A percentile compares a stretch with the other conserved stretches of the same genome.
These are phyloP conservation scores for Venturia pyrina DNA, from an alignment of 2,329 filamentous ascomycete species.

Conservation along the genomic window DNA sequence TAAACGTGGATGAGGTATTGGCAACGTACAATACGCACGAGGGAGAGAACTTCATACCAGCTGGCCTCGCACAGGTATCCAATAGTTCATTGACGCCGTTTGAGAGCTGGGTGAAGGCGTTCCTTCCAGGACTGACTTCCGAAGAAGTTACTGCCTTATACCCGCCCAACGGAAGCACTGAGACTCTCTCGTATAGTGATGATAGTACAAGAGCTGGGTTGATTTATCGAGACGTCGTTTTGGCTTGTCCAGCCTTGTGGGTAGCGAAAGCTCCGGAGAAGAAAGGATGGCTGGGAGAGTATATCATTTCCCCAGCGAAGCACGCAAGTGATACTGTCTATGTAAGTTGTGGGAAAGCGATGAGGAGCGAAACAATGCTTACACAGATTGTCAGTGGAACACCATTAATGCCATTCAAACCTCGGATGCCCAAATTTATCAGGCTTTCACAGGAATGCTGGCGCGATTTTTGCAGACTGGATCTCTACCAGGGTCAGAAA, in stretches of 20 bases:
- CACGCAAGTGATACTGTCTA: slow-evolving; percentile 50
- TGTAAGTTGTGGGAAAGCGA: slow-evolving; percentile 26
- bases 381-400: slow-evolving; percentile 37
- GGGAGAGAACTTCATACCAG: slow-evolving; percentile 51
- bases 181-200: slow-evolving; percentile 41
- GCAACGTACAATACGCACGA: slow-evolving; percentile 55
- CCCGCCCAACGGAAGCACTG: slow-evolving; percentile 36
- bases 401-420: slow-evolving; percentile 42
- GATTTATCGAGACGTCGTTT: slow-evolving; percentile 47
- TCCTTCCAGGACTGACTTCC: slow-evolving; percentile 38
- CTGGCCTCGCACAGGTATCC: slow-evolving; percentile 31
- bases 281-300: slow-evolving; percentile 47
- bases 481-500: slow-evolving; percentile 33
- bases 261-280: slow-evolving; percentile 34
- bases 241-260: slow-evolving; percentile 53
- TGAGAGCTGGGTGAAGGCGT: slow-evolving; percentile 43
- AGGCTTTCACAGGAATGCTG: slow-evolving; percentile 48
- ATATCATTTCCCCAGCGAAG: slow-evolving; percentile 48
- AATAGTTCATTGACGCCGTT: slow-evolving; percentile 38
- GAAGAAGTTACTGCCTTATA: slow-evolving; percentile 35
- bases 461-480: slow-evolving; percentile 51
- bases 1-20: slow-evolving; percentile 40
- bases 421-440: slow-evolving; percentile 43
- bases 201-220: slow-evolving; percentile 45
- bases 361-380: neutral